A percentile compares a stretch with the other conserved stretches of the same genome.
Evolutionary conservation across 1,139 yeast genomes (phyloP).

Genomic region (Scheffersomyces titani): DNA sequence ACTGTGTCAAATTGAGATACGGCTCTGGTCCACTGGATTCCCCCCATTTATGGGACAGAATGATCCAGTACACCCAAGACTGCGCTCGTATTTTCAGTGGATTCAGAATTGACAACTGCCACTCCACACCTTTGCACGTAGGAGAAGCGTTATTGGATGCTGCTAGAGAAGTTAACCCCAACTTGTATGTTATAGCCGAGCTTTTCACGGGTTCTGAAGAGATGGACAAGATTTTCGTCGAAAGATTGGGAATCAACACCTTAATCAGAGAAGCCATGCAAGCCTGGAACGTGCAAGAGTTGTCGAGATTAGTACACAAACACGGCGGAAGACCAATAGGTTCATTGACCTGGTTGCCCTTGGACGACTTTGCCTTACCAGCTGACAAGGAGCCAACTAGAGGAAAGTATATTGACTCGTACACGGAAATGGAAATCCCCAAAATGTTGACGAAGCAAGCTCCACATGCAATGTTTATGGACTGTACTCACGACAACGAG

Average conservation of each 20-base stretch:
- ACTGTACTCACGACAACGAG: slow-evolving; percentile 95
- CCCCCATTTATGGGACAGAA: slow-evolving; percentile 85
- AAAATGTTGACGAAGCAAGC: slow-evolving; percentile 62
- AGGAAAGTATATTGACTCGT: slow-evolving; percentile 38
- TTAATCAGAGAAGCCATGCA: slow-evolving; percentile 97
- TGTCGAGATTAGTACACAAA: slow-evolving; percentile 81
- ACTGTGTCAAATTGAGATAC: slow-evolving; percentile 89
- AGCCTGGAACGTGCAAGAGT: slow-evolving; percentile 85
- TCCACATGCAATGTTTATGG: slow-evolving; percentile 96
- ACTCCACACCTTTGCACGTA: slow-evolving; percentile 93
- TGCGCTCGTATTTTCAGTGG: slow-evolving; percentile 85
- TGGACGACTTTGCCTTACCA: slow-evolving; percentile 71
- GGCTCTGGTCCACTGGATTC: slow-evolving; percentile 79
- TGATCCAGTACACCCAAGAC: slow-evolving; percentile 72
- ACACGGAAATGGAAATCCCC: slow-evolving; percentile 62
- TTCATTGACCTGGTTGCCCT: slow-evolving; percentile 74
- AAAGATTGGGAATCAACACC: slow-evolving; percentile 83
- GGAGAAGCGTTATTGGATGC: slow-evolving; percentile 87
- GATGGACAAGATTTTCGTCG: slow-evolving; percentile 87
- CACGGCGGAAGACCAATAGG: slow-evolving; percentile 98
- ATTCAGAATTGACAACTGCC: slow-evolving; percentile 92
- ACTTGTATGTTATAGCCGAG: slow-evolving; percentile 92
- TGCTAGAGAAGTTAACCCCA: slow-evolving; percentile 82
- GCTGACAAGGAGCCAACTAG: slow-evolving; percentile 43
- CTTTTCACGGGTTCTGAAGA: slow-evolving; percentile 90